Evolutionary conservation across 2,329 filamentous ascomycete genomes (phyloP), one percentile per base, ranked within the genome.

Genomic region (Botrytis sinoallii): DNA sequence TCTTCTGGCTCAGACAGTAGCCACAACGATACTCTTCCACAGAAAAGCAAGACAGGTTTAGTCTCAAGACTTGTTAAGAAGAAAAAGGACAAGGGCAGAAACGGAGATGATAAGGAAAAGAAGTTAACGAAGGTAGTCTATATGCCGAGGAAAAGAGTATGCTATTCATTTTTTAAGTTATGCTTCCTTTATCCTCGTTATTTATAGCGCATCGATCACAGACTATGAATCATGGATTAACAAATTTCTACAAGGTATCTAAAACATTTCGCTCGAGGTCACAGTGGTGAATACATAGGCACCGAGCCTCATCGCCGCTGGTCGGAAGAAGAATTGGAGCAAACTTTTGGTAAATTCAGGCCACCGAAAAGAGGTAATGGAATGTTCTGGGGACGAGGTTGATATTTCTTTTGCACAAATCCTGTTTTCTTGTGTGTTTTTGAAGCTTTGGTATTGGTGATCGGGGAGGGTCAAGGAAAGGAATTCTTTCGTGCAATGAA

Each of bases 281-380:
- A 72, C 16, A 73, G 75, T 35, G 79, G 79, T 6, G 73, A 71
- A 22, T 81, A 81, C 74, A 74, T 79, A 52, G 80, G 79, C 35
- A 80, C 73, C 35, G 80, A 79, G 73, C 77, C 79, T 48, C 72
- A 78, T 71, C 75, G 76, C 46, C 65, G 75, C 59, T 81, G 80
- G 80, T 80, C 72, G 5, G 79, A 80, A 74, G 78, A 78, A 69
- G 79, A 81, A 72, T 70, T 81, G 35, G 78, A 80, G 59, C 73
- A 70, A 59, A 65, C 71, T 38, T 81, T 78, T 77, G 76, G 73
- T 70, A 75, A 74, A 70, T 81, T 77, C 70, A 76, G 73, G 29
- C 79, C 79, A 5, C 73, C 68, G 67, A 76, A 70, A 57, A 70
- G 69, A 70, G 64, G 60, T 5, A 66, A 35, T 44, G 71, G 46